Evolutionary conservation across 176 grass and related monocot genomes (phyloP).

Genomic region (Triticum urartu): DNA sequence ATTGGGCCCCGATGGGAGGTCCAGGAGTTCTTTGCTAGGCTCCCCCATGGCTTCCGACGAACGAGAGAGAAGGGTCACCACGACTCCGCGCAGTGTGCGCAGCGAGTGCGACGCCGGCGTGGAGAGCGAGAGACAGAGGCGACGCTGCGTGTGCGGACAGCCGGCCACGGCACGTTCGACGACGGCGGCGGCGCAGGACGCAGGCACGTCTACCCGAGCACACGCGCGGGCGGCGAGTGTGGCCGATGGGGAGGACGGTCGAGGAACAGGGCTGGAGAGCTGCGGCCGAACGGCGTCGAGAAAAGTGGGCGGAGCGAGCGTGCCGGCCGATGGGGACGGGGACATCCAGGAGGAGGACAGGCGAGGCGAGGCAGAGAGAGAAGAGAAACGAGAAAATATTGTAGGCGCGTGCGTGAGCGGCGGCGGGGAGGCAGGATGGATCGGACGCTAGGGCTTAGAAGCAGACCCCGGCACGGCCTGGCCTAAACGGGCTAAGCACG

Average conservation of each 20-base stretch:
- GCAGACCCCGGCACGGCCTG: too few species aligned
- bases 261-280: too few species aligned
- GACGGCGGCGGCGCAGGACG: not conserved
- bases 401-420: not conserved
- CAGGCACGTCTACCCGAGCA: not conserved
- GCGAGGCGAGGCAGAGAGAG: not conserved
- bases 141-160: not conserved
- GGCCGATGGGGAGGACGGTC: not conserved
- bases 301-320: too few species aligned
- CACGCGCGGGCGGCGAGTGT: not conserved
- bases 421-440: not conserved
- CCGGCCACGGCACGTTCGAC: not conserved
- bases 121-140: not conserved
- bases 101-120: not conserved
- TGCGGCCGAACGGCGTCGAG: too few species aligned
- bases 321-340: too few species aligned
- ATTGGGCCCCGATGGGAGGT: constrained; percentile 39
- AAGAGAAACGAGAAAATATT: not conserved
- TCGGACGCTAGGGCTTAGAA: not conserved
- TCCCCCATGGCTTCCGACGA: constrained; percentile 38
- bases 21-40: constrained; percentile 56
- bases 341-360: not conserved
- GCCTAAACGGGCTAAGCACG: too few species aligned
- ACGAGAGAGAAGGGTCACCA: not conserved
- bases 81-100: not conserved